Percentiles rank a stretch among this genome's conserved stretches.
Evolutionary conservation across 2,329 filamentous ascomycete species (phyloP).

Genomic region (Sphaerulina vaccinii): DNA sequence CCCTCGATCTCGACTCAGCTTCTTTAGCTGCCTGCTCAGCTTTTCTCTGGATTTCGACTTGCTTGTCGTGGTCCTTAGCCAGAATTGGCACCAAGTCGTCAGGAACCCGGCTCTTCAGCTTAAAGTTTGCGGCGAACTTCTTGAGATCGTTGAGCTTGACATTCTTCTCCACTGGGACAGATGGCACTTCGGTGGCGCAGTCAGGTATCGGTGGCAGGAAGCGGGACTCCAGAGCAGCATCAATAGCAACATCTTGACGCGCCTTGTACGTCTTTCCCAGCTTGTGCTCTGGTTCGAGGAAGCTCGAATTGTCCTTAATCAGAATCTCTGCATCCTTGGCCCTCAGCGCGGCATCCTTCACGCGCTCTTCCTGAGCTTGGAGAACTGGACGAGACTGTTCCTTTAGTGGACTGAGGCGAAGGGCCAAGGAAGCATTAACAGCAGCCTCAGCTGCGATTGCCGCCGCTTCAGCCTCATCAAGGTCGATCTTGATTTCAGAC

Average conservation of each 20-base stretch:
- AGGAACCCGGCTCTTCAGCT: slow-evolving; percentile 88
- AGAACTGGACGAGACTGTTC: no score
- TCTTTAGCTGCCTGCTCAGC: slow-evolving; percentile 72
- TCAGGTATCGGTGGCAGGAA: no score
- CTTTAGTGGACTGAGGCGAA: no score
- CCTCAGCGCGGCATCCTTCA: slow-evolving; percentile 74
- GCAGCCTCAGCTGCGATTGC: no score
- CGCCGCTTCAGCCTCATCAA: no score
- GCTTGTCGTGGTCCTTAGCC: slow-evolving; percentile 93
- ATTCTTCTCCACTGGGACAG: slow-evolving; percentile 89
- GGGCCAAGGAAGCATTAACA: no score
- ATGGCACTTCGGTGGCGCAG: no score
- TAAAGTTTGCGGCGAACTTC: slow-evolving; percentile 92
- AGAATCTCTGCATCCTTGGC: slow-evolving; percentile 96
- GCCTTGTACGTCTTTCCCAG: slow-evolving; percentile 92
- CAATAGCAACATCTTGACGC: slow-evolving; percentile 81
- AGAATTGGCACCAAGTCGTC: slow-evolving; percentile 90
- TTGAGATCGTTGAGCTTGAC: slow-evolving; percentile 91
- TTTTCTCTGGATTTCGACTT: slow-evolving; percentile 88
- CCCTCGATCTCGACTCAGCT: slow-evolving; percentile 48
- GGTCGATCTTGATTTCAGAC: no score
- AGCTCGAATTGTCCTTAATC: slow-evolving; percentile 80
- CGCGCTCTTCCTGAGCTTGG: slow-evolving; percentile 75
- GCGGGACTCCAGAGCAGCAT: no score
- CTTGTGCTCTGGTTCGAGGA: slow-evolving; percentile 82